Conservation (phyloP, 1,139 yeast genomes). For the Nakaseomyces sp. region DNA sequence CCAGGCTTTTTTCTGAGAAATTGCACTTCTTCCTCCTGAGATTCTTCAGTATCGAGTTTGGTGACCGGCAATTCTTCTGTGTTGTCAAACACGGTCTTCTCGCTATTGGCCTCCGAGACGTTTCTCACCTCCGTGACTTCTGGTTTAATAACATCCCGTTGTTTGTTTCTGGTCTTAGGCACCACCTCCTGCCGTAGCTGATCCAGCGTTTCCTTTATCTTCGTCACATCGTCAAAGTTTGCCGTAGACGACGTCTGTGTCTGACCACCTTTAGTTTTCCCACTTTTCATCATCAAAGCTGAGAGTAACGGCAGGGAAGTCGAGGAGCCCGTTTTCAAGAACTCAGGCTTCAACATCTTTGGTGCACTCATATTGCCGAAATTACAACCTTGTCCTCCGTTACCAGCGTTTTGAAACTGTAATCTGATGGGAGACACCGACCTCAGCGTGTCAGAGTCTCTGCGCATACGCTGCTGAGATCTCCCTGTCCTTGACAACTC, state of each 20-base stretch:
- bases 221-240: conserved; percentile 3
- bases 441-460: conserved; percentile 20
- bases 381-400: conserved; percentile 8
- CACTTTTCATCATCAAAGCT: conserved; percentile 16
- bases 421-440: conserved; percentile 23
- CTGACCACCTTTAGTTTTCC: conserved; percentile 6
- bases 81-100: conserved; percentile 1
- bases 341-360: conserved; percentile 27
- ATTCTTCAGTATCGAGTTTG: background rate
- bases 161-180: background rate
- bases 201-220: conserved; percentile 19
- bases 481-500: conserved; percentile 21
- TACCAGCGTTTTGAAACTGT: conserved; percentile 11
- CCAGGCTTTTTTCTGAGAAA: background rate
- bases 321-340: conserved; percentile 14
- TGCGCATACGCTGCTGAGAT: conserved; percentile 14
- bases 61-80: background rate
- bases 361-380: conserved; percentile 12
- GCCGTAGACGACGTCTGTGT: background rate
- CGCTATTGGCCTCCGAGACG: background rate
- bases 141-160: background rate
- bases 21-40: background rate
- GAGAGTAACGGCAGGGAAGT: conserved; percentile 21
- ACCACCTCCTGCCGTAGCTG: conserved; percentile 15
- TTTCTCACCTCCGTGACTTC: background rate